Evolutionary conservation across 768 basidiomycete species (phyloP).

Genomic region (Mrakia gelida): DNA sequence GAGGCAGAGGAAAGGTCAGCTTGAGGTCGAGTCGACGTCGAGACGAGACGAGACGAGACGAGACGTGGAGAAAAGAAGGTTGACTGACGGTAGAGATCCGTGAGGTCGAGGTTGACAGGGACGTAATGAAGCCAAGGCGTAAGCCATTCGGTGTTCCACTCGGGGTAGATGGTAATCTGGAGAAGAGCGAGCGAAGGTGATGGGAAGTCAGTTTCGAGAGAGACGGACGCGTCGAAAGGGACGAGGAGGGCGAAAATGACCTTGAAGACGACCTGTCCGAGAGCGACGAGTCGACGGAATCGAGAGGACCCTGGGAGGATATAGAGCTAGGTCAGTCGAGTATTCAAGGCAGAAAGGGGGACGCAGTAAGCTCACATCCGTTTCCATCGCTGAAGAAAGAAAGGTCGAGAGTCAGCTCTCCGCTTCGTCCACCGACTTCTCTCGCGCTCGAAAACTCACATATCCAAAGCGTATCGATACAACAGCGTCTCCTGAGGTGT

Average conservation of each 20-base stretch:
- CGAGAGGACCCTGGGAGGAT: slow-evolving; percentile 17
- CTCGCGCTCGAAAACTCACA: neutral
- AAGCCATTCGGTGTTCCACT: slow-evolving; percentile 43
- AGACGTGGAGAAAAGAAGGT: neutral
- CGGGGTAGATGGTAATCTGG: slow-evolving; percentile 41
- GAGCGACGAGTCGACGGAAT: slow-evolving; percentile 16
- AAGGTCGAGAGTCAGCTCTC: neutral
- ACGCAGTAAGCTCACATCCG: neutral
- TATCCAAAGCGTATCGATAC: neutral
- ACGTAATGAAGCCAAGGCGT: slow-evolving; percentile 45
- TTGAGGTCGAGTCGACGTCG: neutral
- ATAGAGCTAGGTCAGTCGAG: neutral
- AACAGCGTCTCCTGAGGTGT: neutral
- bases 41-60: neutral
- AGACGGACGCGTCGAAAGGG: neutral
- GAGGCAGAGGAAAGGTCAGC: neutral
- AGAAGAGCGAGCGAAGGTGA: neutral
- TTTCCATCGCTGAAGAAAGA: neutral
- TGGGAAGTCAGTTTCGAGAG: neutral
- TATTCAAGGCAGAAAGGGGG: neutral
- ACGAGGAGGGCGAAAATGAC: neutral
- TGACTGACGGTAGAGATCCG: slow-evolving; percentile 12
- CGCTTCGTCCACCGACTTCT: neutral
- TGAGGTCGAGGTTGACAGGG: slow-evolving; percentile 38
- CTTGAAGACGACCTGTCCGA: slow-evolving; percentile 26